These are phyloP conservation scores for Astrocystis sublimbata DNA, from an alignment of 495 filamentous ascomycete genomes.

Conservation along the genomic window DNA sequence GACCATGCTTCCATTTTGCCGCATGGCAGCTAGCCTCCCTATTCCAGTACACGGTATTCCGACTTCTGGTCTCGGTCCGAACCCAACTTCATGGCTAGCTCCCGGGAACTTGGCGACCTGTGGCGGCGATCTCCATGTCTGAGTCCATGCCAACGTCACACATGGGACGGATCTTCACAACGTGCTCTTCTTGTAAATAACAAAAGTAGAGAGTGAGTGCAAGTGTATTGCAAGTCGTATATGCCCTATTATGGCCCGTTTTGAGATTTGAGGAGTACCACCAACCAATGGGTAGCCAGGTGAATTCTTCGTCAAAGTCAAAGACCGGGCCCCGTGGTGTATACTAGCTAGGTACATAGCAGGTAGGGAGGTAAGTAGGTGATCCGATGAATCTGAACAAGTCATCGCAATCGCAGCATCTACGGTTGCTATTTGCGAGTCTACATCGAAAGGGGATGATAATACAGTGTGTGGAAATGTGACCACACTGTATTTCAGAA, in stretches of 20 bases:
- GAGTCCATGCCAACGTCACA: background rate
- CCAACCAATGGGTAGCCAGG: no score
- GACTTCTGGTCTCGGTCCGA: background rate
- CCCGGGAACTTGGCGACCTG: background rate
- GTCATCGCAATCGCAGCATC: no score
- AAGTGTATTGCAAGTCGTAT: background rate
- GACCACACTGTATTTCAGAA: conserved; percentile 8
- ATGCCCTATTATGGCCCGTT: background rate
- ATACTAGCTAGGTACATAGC: no score
- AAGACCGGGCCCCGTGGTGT: no score
- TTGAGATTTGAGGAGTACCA: background rate
- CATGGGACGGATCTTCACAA: background rate
- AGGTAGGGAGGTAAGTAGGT: no score
- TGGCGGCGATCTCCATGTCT: background rate
- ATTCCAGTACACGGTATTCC: background rate
- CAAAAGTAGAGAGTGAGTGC: background rate
- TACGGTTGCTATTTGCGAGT: no score
- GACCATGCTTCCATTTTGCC: conserved; percentile 2
- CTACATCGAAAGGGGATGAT: no score
- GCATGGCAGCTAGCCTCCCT: background rate
- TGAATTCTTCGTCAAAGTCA: no score
- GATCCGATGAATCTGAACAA: no score
- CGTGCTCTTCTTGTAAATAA: background rate
- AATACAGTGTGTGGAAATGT: no score
- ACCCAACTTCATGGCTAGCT: background rate